Conservation (phyloP, 73 alveolate species). For the Tetrahymena malaccensis region DNA sequence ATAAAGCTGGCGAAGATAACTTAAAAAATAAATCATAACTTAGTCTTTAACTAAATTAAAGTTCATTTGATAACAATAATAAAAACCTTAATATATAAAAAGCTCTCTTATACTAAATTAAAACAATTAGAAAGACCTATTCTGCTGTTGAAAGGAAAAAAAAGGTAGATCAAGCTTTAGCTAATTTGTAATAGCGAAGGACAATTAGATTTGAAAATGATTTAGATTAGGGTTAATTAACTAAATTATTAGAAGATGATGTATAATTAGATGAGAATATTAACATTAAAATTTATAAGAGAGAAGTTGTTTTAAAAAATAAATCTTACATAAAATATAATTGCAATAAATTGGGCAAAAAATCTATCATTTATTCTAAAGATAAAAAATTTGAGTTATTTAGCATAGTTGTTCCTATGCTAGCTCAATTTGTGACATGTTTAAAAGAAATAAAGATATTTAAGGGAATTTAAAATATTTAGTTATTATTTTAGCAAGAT, state of each 20-base stretch:
- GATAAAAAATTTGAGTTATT: background rate
- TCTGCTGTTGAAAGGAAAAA: background rate
- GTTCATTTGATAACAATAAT: background rate
- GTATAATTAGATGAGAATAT: background rate
- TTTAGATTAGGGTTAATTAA: background rate
- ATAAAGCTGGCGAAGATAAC: background rate
- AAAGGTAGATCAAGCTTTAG: background rate
- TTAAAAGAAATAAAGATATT: background rate
- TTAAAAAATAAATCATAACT: background rate
- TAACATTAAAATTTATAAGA: background rate
- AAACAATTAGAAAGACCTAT: background rate
- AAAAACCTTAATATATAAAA: too few species aligned
- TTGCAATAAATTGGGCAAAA: background rate
- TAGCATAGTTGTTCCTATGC: background rate
- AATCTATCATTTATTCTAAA: background rate
- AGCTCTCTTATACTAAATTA: background rate
- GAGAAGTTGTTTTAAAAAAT: background rate
- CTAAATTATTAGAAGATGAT: background rate
- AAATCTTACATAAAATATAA: background rate
- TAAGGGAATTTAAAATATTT: background rate
- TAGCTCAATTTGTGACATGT: background rate
- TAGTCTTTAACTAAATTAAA: background rate
- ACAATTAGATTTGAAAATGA: background rate
- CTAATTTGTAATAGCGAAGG: background rate
- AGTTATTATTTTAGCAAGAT: background rate